Evolutionary conservation across 2,329 filamentous ascomycete species (phyloP).

Genomic region (Penicillium sp.): DNA sequence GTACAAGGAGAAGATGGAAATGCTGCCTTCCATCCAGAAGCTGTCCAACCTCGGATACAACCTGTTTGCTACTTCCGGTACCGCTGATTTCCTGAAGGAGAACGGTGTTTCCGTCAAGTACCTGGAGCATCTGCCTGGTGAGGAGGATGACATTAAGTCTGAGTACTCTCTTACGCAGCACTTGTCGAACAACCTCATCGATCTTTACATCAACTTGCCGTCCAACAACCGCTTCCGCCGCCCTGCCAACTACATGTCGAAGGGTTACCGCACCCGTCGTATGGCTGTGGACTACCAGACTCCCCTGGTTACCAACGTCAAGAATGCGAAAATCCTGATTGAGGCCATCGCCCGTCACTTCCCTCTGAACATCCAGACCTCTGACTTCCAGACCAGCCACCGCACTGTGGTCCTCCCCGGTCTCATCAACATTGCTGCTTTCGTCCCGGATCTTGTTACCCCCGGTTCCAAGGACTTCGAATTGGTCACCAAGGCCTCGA

Average conservation of each 20-base stretch:
- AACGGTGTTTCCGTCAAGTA: constrained; percentile 91
- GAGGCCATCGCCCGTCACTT: constrained; percentile 91
- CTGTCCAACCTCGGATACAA: constrained; percentile 91
- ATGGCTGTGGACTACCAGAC: constrained; percentile 99
- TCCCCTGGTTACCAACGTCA: constrained; percentile 95
- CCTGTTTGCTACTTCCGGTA: constrained; percentile 92
- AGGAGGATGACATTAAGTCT: constrained; percentile 80
- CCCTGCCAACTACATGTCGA: constrained; percentile 97
- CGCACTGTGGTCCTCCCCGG: constrained; percentile 71
- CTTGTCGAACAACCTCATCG: constrained; percentile 95
- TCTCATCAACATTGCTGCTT: constrained; percentile 75
- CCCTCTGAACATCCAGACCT: constrained; percentile 74
- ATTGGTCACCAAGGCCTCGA: constrained; percentile 68
- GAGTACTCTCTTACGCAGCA: constrained; percentile 98
- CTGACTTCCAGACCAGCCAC: constrained; percentile 91
- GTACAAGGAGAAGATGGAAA: constrained; percentile 97
- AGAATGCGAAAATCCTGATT: constrained; percentile 96
- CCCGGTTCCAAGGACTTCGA: constrained; percentile 66
- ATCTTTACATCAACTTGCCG: constrained; percentile 98
- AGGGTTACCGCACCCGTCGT: constrained; percentile 91
- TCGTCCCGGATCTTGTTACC: constrained; percentile 70
- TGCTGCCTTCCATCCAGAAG: constrained; percentile 88
- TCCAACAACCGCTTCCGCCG: constrained; percentile 96
- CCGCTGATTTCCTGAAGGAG: constrained; percentile 92
- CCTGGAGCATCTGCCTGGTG: constrained; percentile 77